Evolutionary conservation across 2,329 filamentous ascomycete species (phyloP).

Genomic region (Fusarium camptoceras): DNA sequence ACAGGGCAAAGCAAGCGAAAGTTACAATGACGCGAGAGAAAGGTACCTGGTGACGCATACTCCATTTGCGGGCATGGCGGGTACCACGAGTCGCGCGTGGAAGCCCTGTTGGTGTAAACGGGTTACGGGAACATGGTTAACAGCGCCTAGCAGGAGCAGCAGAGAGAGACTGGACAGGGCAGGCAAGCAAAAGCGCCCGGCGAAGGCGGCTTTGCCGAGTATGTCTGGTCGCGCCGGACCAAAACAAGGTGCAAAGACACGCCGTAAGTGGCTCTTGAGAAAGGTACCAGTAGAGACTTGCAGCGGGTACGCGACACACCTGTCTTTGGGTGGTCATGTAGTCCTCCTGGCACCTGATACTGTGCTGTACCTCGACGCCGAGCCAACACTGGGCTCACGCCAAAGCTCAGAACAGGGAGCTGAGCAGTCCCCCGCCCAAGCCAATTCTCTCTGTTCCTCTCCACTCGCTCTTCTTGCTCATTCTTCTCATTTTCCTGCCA

Average conservation of each 20-base stretch:
- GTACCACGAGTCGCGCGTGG: slow-evolving; percentile 42
- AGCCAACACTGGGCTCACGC: slow-evolving; percentile 31
- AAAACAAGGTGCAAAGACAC: slow-evolving; percentile 45
- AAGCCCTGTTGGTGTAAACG: slow-evolving; percentile 26
- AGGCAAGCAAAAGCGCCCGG: slow-evolving; percentile 40
- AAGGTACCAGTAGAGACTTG: slow-evolving; percentile 52
- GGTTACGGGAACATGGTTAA: slow-evolving; percentile 15
- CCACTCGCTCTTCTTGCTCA: slow-evolving; percentile 47
- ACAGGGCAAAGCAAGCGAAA: slow-evolving; percentile 17
- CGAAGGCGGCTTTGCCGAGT: slow-evolving; percentile 42
- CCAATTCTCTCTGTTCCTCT: slow-evolving; percentile 42
- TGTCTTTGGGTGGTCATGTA: slow-evolving; percentile 50
- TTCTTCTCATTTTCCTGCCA: slow-evolving; percentile 35
- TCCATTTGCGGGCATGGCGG: slow-evolving; percentile 43
- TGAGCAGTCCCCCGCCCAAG: slow-evolving; percentile 47
- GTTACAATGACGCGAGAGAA: slow-evolving; percentile 14
- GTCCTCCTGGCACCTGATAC: slow-evolving; percentile 51
- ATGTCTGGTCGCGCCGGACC: slow-evolving; percentile 44
- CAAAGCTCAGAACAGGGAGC: slow-evolving; percentile 48
- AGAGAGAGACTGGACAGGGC: slow-evolving; percentile 21
- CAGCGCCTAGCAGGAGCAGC: slow-evolving; percentile 2
- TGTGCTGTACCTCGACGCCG: slow-evolving; percentile 52
- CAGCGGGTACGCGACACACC: slow-evolving; percentile 54
- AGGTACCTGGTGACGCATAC: slow-evolving; percentile 44
- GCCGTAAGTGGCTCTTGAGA: slow-evolving; percentile 44